Conservation (phyloP, 805 yeast species). For the Wickerhamomyces bisporus region DNA sequence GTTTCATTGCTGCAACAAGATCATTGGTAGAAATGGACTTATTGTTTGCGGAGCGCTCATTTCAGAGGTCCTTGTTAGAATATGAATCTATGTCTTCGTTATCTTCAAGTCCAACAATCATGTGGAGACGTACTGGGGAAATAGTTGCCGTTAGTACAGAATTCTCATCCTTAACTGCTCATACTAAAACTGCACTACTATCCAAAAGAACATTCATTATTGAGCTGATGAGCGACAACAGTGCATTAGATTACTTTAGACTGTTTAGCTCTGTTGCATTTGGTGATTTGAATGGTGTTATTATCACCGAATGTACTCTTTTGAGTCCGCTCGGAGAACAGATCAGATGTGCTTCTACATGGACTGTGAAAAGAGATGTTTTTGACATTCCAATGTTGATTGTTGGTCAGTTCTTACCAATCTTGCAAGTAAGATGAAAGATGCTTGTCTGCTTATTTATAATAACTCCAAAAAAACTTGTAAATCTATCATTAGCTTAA, state of each 20-base stretch:
- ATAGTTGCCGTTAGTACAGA: conserved; percentile 76
- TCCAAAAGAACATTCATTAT: conserved; percentile 64
- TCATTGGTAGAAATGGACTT: conserved; percentile 67
- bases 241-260: conserved; percentile 67
- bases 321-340: conserved; percentile 31
- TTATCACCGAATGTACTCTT: conserved; percentile 34
- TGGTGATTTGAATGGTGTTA: conserved; percentile 34
- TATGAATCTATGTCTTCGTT: conserved; percentile 43
- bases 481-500: no score
- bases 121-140: conserved; percentile 86
- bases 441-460: neutral
- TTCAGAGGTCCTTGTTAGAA: conserved; percentile 54
- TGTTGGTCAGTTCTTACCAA: conserved; percentile 76
- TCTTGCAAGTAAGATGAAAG: conserved; percentile 32
- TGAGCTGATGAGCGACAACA: conserved; percentile 77
- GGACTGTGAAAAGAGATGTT: conserved; percentile 81
- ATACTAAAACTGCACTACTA: conserved; percentile 50
- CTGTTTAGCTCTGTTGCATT: conserved; percentile 58
- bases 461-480: no score
- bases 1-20: conserved; percentile 72
- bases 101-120: conserved; percentile 73
- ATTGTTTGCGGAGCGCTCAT: conserved; percentile 53
- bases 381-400: conserved; percentile 82
- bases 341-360: conserved; percentile 68
- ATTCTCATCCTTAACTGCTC: conserved; percentile 64